Evolutionary conservation across 2,329 filamentous ascomycete genomes (phyloP).

Genomic region (Sarocladium brachiariae): DNA sequence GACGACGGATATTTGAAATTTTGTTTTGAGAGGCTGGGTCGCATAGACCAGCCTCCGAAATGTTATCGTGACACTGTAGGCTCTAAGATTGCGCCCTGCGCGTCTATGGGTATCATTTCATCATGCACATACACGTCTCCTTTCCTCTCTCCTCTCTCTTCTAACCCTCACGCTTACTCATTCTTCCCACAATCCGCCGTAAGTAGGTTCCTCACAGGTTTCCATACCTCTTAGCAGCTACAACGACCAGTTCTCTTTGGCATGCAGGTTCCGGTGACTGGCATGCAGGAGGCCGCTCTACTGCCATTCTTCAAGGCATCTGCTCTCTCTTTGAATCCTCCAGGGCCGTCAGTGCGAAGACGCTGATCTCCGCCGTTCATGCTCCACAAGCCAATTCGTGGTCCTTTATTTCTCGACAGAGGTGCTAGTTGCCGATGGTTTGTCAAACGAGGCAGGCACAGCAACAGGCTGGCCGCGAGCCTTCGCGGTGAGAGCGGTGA

Average conservation of each 20-base stretch:
- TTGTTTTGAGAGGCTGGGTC: background rate
- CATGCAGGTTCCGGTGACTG: too few relatives aligned
- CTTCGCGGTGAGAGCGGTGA: conserved; percentile 46
- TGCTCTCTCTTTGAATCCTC: too few relatives aligned
- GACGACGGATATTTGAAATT: background rate
- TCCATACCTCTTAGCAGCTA: too few relatives aligned
- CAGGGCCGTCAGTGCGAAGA: too few relatives aligned
- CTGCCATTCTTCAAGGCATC: too few relatives aligned
- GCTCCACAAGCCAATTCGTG: background rate
- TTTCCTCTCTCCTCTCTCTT: too few relatives aligned
- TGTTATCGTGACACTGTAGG: conserved; percentile 5
- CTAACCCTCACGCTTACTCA: too few relatives aligned
- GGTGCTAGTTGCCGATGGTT: conserved; percentile 21
- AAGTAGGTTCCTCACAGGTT: background rate
- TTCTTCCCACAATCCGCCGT: background rate
- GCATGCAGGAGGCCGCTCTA: too few relatives aligned
- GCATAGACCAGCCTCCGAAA: background rate
- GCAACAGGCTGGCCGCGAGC: conserved; percentile 34
- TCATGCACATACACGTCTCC: background rate
- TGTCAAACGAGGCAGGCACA: conserved; percentile 17
- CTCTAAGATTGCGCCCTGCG: conserved; percentile 5
- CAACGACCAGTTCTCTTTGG: too few relatives aligned
- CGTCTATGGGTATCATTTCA: conserved; percentile 9
- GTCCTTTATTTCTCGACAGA: conserved; percentile 20
- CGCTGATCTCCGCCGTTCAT: background rate